A percentile compares a stretch with the other conserved stretches of the same genome.
Evolutionary conservation across 2,329 filamentous ascomycete species (phyloP).

Genomic region (Neofusicoccum kwambonambiense): DNA sequence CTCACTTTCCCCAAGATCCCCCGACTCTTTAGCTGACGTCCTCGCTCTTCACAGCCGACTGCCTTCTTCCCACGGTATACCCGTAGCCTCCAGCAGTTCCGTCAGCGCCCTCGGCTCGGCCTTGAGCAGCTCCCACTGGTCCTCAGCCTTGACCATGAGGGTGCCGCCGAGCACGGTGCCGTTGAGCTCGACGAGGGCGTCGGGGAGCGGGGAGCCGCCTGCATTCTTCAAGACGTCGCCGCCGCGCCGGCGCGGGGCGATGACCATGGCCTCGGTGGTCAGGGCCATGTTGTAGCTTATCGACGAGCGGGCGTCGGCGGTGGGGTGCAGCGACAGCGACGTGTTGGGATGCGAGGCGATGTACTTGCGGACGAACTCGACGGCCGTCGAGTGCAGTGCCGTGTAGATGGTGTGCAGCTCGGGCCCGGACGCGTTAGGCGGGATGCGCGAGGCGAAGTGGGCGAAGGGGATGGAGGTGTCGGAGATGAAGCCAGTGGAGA

Average conservation of each 20-base stretch:
- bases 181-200: slow-evolving; percentile 50
- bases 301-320: slow-evolving; percentile 39
- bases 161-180: slow-evolving; percentile 58
- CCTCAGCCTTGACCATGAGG: slow-evolving; percentile 57
- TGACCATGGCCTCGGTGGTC: slow-evolving; percentile 54
- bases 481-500: slow-evolving; percentile 25
- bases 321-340: slow-evolving; percentile 27
- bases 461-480: slow-evolving; percentile 47
- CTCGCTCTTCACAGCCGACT: background rate
- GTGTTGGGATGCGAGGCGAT: slow-evolving; percentile 39
- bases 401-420: slow-evolving; percentile 36
- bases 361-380: slow-evolving; percentile 40
- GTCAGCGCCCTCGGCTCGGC: slow-evolving; percentile 42
- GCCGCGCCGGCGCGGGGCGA: slow-evolving; percentile 52
- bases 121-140: slow-evolving; percentile 53
- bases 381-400: slow-evolving; percentile 33
- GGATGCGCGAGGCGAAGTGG: slow-evolving; percentile 47
- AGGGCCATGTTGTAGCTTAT: slow-evolving; percentile 61
- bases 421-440: slow-evolving; percentile 38
- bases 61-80: slow-evolving; percentile 27
- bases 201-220: slow-evolving; percentile 31
- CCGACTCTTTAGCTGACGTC: background rate
- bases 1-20: background rate
- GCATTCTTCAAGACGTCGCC: slow-evolving; percentile 42
- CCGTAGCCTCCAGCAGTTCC: slow-evolving; percentile 41